Evolutionary conservation across 1,139 yeast species (phyloP).

Genomic region (Yamadazyma mexicana): DNA sequence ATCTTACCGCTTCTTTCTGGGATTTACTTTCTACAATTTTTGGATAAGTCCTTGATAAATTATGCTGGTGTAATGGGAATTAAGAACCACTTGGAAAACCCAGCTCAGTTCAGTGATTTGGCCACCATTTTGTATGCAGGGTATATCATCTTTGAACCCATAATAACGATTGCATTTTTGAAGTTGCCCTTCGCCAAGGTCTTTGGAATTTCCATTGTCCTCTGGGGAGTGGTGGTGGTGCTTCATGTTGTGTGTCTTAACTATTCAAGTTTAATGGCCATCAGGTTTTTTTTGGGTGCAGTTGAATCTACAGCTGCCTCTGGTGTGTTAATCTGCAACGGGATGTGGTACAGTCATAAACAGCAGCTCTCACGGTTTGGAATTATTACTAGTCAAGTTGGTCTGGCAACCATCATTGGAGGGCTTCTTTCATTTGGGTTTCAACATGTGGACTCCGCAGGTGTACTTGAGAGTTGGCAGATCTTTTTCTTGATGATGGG

Average conservation of each 20-base stretch:
- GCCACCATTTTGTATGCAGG: slow-evolving; percentile 47
- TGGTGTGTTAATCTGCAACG: slow-evolving; percentile 40
- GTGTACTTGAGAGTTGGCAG: slow-evolving; percentile 35
- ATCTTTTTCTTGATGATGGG: slow-evolving; percentile 41
- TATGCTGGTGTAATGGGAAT: slow-evolving; percentile 57
- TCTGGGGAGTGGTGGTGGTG: slow-evolving; percentile 44
- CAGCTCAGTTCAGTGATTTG: slow-evolving; percentile 41
- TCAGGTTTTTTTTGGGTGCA: slow-evolving; percentile 41
- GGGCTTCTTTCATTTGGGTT: slow-evolving; percentile 42
- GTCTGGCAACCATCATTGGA: slow-evolving; percentile 41
- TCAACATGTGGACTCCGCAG: slow-evolving; percentile 31
- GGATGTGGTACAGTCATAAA: slow-evolving; percentile 42
- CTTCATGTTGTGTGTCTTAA: slow-evolving; percentile 34
- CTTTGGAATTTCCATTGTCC: slow-evolving; percentile 33
- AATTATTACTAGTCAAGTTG: slow-evolving; percentile 40
- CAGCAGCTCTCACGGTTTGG: slow-evolving; percentile 40
- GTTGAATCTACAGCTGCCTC: slow-evolving; percentile 47
- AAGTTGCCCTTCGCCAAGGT: slow-evolving; percentile 40
- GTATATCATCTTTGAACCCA: slow-evolving; percentile 48
- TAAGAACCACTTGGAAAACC: slow-evolving; percentile 28
- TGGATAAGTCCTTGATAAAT: slow-evolving; percentile 45
- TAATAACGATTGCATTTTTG: slow-evolving; percentile 38
- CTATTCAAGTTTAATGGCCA: slow-evolving; percentile 42
- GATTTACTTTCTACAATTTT: slow-evolving; percentile 43
- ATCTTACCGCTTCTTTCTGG: slow-evolving; percentile 36